Percentiles rank a stretch among this genome's conserved stretches.
phyloP scores from a whole-genome alignment of 2,329 filamentous ascomycete species.

The Aureobasidium sp. region DNA sequence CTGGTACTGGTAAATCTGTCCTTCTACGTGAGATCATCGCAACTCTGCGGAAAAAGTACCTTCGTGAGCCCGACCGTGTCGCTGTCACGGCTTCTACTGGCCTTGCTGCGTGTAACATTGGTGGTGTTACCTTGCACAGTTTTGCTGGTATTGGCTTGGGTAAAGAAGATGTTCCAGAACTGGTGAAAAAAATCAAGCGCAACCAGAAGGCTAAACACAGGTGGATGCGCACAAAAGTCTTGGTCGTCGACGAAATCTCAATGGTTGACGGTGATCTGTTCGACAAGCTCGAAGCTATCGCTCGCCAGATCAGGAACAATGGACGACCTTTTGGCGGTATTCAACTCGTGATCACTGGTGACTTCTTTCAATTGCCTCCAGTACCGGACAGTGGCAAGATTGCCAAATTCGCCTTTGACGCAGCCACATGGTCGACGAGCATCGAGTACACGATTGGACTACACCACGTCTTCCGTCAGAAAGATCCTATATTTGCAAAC shows the following conservation, averaged over 20 bases:
- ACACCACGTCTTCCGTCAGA: slow-evolving; percentile 93
- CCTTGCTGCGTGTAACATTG: slow-evolving; percentile 92
- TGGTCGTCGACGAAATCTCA: slow-evolving; percentile 91
- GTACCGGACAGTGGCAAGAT: slow-evolving; percentile 70
- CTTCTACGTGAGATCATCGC: slow-evolving; percentile 86
- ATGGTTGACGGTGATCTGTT: slow-evolving; percentile 98
- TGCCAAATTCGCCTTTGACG: slow-evolving; percentile 88
- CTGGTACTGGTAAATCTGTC: slow-evolving; percentile 91
- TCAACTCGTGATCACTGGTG: slow-evolving; percentile 88
- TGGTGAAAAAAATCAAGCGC: slow-evolving; percentile 83
- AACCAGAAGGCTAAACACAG: slow-evolving; percentile 82
- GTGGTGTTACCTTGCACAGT: slow-evolving; percentile 90
- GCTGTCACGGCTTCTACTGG: slow-evolving; percentile 95
- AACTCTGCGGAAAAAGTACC: slow-evolving; percentile 67
- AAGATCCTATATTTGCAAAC: slow-evolving; percentile 76
- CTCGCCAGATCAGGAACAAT: slow-evolving; percentile 78
- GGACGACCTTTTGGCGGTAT: slow-evolving; percentile 92
- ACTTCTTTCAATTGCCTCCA: slow-evolving; percentile 95
- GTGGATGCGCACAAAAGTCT: slow-evolving; percentile 79
- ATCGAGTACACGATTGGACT: slow-evolving; percentile 94
- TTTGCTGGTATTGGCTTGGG: slow-evolving; percentile 93
- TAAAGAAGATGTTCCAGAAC: slow-evolving; percentile 70
- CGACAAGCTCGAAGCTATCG: slow-evolving; percentile 88
- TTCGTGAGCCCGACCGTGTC: slow-evolving; percentile 69
- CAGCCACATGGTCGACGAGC: slow-evolving; percentile 80